Conservation (phyloP, 2,329 filamentous ascomycete species). For the Epicoccum sorghinum region DNA sequence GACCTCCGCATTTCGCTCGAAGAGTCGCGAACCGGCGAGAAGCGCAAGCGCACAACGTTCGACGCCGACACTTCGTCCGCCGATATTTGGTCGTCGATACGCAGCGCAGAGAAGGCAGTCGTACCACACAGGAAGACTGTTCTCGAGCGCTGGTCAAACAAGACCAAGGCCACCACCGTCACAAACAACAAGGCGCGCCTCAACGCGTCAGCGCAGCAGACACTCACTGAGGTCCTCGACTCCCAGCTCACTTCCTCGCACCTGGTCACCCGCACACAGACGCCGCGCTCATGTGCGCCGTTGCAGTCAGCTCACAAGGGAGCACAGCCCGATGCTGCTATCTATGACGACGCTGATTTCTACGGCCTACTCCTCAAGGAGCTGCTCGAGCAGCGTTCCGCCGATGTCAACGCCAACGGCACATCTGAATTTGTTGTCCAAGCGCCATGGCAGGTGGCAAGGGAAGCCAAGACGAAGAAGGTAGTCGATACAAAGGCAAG, state of each 20-base stretch:
- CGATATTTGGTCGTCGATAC: constrained; percentile 75
- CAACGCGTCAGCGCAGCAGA: constrained; percentile 63
- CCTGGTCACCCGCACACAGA: constrained; percentile 70
- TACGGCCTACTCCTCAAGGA: constrained; percentile 93
- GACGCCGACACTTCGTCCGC: constrained; percentile 64
- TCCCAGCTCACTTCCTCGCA: constrained; percentile 73
- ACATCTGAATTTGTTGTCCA: constrained; percentile 57
- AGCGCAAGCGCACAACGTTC: constrained; percentile 61
- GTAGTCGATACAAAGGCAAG: constrained; percentile 91
- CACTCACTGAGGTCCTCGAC: constrained; percentile 70
- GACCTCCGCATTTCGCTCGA: constrained; percentile 68
- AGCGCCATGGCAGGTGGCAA: constrained; percentile 66
- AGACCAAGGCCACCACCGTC: constrained; percentile 69
- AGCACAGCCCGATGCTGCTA: constrained; percentile 47
- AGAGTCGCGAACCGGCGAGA: constrained; percentile 61
- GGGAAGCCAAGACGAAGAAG: constrained; percentile 83
- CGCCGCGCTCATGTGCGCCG: constrained; percentile 78
- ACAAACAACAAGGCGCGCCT: constrained; percentile 62
- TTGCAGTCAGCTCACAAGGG: constrained; percentile 60
- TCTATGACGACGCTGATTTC: constrained; percentile 95
- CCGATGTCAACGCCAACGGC: constrained; percentile 58
- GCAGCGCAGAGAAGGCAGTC: constrained; percentile 66
- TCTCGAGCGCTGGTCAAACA: constrained; percentile 89
- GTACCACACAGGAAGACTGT: constrained; percentile 69
- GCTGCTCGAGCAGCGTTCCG: constrained; percentile 85